Base-by-base conservation (phyloP, 202 grass and related monocot species). In the Brachypodium distachyon region DNA sequence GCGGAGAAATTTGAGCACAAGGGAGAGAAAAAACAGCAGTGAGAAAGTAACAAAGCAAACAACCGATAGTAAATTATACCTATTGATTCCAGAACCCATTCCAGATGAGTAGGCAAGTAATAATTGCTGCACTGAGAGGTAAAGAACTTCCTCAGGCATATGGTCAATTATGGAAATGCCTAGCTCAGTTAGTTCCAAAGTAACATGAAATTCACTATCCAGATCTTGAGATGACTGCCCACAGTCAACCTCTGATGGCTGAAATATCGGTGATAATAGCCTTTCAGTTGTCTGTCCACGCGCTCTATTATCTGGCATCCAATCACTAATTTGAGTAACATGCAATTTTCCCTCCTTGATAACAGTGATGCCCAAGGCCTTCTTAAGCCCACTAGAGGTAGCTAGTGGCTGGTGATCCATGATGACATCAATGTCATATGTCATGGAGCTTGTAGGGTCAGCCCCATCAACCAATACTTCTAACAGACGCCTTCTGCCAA, bases 121-220 rank as follows among this genome's bases (percentile, higher is more conserved):
- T 26, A 95, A 57, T 72, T 95, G 93, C 70, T 98, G 96, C 61
- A 98, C 83, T 42, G 96, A 98, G 51, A 98, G 77, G 79, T 90
- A 98, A 62, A 98, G 53, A 85, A 98, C 74, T 86, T 98, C 96
- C 72, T 98, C 96, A 43, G 96, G 96, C 96, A 98, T 95, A 89
- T 98, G 96, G 81, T 98, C 96, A 43, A 95, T 82, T 41, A 98
- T 69, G 73, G 96, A 98, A 61, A 98, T 29, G 5, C 96, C 91
- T 53, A 98, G 55, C 46, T 95, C 96, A 28, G 74, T 82, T 51
- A 95, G 74, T 77, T 98, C 96, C 33, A 98, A 92, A 61, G 77
- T 89, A 83, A 98, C 87, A 89, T 98, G 96, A 44, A 95, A 87
- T 86, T 98, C 96, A 81, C 77, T 87, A 79, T 95, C 87, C 37